phyloP scores from a whole-genome alignment of 176 grass and related monocot species.

The Oryza glaberrima region DNA sequence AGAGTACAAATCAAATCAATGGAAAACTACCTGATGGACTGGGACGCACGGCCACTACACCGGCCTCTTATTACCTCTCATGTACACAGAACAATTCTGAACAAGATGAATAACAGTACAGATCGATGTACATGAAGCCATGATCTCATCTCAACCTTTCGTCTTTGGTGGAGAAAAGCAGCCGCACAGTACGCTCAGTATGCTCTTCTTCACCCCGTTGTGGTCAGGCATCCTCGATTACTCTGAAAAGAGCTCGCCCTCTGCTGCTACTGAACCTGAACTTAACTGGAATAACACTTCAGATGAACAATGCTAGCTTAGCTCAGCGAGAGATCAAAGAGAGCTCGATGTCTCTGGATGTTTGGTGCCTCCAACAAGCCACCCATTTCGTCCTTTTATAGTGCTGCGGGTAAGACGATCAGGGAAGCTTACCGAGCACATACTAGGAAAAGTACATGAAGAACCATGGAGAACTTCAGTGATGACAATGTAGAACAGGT shows the following conservation, averaged over 20 bases:
- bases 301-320: not conserved
- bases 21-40: not conserved
- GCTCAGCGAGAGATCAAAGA: not conserved
- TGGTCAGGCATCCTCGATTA: conserved; percentile 20
- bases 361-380: not conserved
- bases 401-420: too few relatives aligned
- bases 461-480: not conserved
- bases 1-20: conserved; percentile 9
- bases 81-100: not conserved
- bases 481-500: not conserved
- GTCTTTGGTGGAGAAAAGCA: conserved; percentile 35
- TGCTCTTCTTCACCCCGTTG: conserved; percentile 44
- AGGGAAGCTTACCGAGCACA: not conserved
- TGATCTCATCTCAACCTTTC: not conserved
- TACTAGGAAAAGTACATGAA: not conserved
- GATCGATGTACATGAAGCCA: not conserved
- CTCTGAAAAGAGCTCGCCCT: not conserved
- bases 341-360: not conserved
- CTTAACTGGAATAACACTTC: not conserved
- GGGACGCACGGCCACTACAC: not conserved
- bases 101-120: too few relatives aligned
- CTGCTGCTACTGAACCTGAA: not conserved
- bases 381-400: not conserved
- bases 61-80: not conserved
- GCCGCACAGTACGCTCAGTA: not conserved